A percentile compares a stretch with the other conserved stretches of the same genome.
Evolutionary conservation across 805 yeast species (phyloP).

Genomic region (Cyberlindnera xishuangbannaensis): DNA sequence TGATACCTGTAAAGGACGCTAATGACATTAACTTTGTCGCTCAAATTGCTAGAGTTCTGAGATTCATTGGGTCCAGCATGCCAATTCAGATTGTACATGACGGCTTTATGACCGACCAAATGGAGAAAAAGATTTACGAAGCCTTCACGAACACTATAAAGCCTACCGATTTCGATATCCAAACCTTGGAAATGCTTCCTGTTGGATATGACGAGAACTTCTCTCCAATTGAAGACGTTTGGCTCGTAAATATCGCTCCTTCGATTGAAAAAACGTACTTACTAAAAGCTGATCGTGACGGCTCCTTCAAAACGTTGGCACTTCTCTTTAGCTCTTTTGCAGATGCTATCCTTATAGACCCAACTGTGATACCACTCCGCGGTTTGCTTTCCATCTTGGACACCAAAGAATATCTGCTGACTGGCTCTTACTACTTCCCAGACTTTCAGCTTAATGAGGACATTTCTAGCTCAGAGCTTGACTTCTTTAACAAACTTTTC

Average conservation of each 20-base stretch:
- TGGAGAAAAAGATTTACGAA: conserved; percentile 1
- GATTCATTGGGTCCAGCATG: conserved; percentile 28
- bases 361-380: conserved; percentile 42
- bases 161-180: conserved; percentile 5
- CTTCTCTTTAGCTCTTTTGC: conserved; percentile 48
- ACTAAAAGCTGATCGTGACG: conserved; percentile 26
- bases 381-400: conserved; percentile 31
- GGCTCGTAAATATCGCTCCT: conserved; percentile 24
- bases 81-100: conserved; percentile 39
- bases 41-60: conserved; percentile 38
- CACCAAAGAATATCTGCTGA: conserved; percentile 26
- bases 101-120: conserved; percentile 28
- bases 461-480: conserved; percentile 2
- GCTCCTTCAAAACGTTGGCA: conserved; percentile 43
- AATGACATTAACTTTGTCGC: conserved; percentile 37
- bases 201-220: conserved; percentile 12
- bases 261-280: conserved; percentile 7
- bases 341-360: conserved; percentile 48
- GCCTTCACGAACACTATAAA: conserved; percentile 7
- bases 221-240: conserved; percentile 23
- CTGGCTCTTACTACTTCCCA: conserved; percentile 39
- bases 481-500: conserved; percentile 7
- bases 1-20: conserved; percentile 41
- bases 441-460: conserved; percentile 23
- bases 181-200: conserved; percentile 5